Percentiles rank a stretch among this genome's conserved stretches.
phyloP scores from a whole-genome alignment of 371 early-diverging fungal species.

The Mortierella sp. region DNA sequence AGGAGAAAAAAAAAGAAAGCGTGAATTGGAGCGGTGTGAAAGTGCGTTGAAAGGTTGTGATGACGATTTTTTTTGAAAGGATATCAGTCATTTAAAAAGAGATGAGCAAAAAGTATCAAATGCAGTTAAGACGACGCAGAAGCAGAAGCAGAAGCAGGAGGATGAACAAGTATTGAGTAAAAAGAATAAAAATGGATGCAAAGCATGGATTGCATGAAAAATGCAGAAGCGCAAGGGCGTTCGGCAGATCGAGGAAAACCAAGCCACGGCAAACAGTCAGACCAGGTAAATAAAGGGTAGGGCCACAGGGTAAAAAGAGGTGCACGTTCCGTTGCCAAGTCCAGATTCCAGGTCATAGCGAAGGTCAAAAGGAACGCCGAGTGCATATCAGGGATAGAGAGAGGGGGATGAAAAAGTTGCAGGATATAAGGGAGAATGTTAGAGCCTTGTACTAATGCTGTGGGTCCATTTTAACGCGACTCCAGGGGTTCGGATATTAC shows the following conservation, averaged over 20 bases:
- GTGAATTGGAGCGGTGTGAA: neutral
- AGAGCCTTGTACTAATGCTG: constrained; percentile 11
- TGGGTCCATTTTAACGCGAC: constrained; percentile 3
- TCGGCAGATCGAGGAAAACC: neutral
- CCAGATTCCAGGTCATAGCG: too few species aligned
- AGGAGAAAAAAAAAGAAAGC: neutral
- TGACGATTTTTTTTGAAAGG: too few species aligned
- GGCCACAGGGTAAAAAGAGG: neutral
- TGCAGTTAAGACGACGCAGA: too few species aligned
- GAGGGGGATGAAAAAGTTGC: neutral
- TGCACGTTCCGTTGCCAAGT: too few species aligned
- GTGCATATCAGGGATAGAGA: neutral
- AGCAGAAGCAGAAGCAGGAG: too few species aligned
- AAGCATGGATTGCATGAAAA: neutral
- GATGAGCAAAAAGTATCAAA: too few species aligned
- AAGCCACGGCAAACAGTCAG: neutral
- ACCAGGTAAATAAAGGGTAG: neutral
- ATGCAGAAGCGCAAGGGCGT: neutral
- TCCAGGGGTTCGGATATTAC: neutral
- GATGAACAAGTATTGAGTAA: too few species aligned
- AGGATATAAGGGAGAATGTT: constrained; percentile 12
- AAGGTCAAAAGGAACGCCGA: too few species aligned
- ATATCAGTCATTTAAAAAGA: too few species aligned
- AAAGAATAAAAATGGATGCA: too few species aligned
- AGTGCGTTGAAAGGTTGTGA: too few species aligned